These are phyloP conservation scores for Neurospora sp. DNA, from an alignment of 495 filamentous ascomycete species.

Conservation along the genomic window DNA sequence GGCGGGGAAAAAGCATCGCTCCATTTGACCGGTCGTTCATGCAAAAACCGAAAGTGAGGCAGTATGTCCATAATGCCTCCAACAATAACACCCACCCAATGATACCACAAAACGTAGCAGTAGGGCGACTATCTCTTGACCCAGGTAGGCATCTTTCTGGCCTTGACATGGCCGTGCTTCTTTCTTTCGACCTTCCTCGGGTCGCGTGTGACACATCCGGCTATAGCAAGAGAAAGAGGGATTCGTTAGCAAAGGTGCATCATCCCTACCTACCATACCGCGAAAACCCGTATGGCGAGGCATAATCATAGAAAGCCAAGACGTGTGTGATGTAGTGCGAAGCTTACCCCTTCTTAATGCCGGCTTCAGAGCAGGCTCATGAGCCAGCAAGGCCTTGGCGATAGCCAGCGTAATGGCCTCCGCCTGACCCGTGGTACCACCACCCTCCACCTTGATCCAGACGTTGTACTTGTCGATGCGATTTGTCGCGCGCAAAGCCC, in stretches of 20 bases:
- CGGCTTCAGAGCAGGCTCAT: constrained; percentile 85
- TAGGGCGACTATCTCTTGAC: constrained; percentile 62
- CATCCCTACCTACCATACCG: neutral
- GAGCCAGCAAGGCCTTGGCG: constrained; percentile 75
- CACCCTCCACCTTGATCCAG: constrained; percentile 72
- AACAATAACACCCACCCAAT: neutral
- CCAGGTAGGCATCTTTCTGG: constrained; percentile 97
- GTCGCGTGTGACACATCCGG: constrained; percentile 87
- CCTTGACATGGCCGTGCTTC: constrained; percentile 92
- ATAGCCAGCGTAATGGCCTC: constrained; percentile 92
- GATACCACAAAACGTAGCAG: neutral
- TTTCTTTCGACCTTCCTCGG: constrained; percentile 90
- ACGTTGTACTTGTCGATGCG: constrained; percentile 95
- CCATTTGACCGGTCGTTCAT: constrained; percentile 8
- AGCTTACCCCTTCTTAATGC: constrained; percentile 77
- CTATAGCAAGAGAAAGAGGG: constrained; percentile 34
- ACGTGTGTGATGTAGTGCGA: neutral
- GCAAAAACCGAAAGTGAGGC: constrained; percentile 4
- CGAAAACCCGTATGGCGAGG: neutral
- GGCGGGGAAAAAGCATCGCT: constrained; percentile 3
- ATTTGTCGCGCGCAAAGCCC: constrained; percentile 75
- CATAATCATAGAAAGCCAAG: neutral
- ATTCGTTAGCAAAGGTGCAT: neutral
- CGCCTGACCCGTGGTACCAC: constrained; percentile 89
- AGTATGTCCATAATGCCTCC: neutral